Base-by-base conservation (phyloP, 495 filamentous ascomycete genomes). In the Xeromyces bisporus region DNA sequence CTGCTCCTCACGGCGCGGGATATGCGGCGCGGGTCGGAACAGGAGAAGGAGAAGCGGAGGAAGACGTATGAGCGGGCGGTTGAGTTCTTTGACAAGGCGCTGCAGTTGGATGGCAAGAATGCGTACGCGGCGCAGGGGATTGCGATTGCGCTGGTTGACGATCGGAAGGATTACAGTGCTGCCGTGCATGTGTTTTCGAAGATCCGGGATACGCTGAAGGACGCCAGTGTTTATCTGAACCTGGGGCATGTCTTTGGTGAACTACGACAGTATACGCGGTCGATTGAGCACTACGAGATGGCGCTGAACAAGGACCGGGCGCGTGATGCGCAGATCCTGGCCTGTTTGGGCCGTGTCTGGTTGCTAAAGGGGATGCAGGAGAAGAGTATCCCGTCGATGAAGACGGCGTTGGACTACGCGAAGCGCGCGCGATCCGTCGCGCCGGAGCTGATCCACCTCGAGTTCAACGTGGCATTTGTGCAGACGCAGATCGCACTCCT, bases 381-480 rank as follows among this genome's bases (percentile, higher is more conserved):
- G 38, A 74, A 73, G 43, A 80, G 60, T 34, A 46, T 89, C 11
- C 56, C 74, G 4, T 76, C 76, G n/a, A 86, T 92, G 64, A 83
- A 83, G 47, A 80, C 68, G 8, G 73, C 84, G 3, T 61, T 96
- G n/a, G 76, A 84, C 18, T 92, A 84, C 46, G 84, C 89, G 3
- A 71, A 79, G 41, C 80, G 86, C 62, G 84, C 86, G 12, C 69
- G 86, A 17, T 67, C 71, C 25, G 62, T 80, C 24, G 72, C 79
- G 0, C 80, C 84, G 1, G 80, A 86, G 12, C 80, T 91, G 42
- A 62, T 83, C 6, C 81, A 93, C 55, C 79, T 89, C 46, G 77
- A 87, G 47, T 97, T 97, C 69, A 97, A 97, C 49, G 80, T 97
- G 10, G 89, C 89, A 14, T 97, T 93, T 39, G 83, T 94, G 11